phyloP scores from a whole-genome alignment of 768 basidiomycete genomes.

The Pleurotus djamor region DNA sequence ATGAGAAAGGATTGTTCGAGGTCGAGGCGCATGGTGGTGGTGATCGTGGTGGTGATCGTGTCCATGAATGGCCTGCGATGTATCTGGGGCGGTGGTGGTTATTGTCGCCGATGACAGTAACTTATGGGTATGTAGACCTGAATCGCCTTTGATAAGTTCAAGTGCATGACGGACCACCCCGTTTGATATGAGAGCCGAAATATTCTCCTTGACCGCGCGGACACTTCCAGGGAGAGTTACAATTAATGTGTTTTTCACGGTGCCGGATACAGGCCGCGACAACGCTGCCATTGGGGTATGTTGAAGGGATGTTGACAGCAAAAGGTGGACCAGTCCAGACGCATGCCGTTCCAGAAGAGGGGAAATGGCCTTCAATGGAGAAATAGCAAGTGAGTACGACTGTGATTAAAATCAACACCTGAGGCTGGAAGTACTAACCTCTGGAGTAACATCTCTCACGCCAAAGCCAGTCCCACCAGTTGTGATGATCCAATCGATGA shows the following conservation, averaged over 20 bases:
- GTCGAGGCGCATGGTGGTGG: slow-evolving; percentile 44
- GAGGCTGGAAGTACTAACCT: slow-evolving; percentile 40
- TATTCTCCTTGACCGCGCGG: slow-evolving; percentile 81
- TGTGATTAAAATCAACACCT: neutral
- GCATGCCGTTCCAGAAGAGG: slow-evolving; percentile 66
- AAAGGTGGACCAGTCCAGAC: slow-evolving; percentile 72
- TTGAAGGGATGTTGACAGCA: slow-evolving; percentile 65
- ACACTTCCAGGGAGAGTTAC: slow-evolving; percentile 84
- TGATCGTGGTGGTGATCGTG: slow-evolving; percentile 30
- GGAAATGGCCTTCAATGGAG: slow-evolving; percentile 44
- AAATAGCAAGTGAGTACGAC: neutral
- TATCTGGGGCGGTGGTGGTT: slow-evolving; percentile 8
- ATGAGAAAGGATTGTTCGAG: slow-evolving; percentile 60
- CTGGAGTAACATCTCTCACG: slow-evolving; percentile 76
- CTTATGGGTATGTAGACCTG: slow-evolving; percentile 58
- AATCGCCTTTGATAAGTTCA: slow-evolving; percentile 68
- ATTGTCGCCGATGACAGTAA: slow-evolving; percentile 31
- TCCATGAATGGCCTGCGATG: slow-evolving; percentile 30
- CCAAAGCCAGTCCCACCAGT: slow-evolving; percentile 91
- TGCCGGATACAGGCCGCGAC: slow-evolving; percentile 82
- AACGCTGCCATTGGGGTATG: slow-evolving; percentile 81
- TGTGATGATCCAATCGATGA: slow-evolving; percentile 76
- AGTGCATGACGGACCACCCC: slow-evolving; percentile 70
- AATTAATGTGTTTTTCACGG: slow-evolving; percentile 61
- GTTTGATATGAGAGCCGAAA: slow-evolving; percentile 55